A percentile compares a stretch with the other conserved stretches of the same genome.
These are phyloP conservation scores for Sicyos edulis DNA, from an alignment of 306 rosid genomes.

Conservation along the genomic window DNA sequence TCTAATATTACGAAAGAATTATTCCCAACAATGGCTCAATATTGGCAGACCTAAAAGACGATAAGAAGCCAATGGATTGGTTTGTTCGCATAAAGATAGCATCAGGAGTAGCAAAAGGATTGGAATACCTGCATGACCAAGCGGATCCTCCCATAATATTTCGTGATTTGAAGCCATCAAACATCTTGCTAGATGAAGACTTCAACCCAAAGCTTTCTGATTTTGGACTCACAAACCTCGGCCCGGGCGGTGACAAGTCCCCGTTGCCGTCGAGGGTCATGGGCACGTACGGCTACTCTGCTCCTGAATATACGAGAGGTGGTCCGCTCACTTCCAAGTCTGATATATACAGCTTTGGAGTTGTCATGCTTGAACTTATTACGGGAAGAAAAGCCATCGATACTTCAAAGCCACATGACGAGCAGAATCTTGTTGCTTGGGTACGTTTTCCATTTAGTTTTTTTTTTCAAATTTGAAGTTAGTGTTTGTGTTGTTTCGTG, in stretches of 20 bases:
- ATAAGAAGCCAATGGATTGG: conserved; percentile 58
- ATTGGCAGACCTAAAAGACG: conserved; percentile 35
- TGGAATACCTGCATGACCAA: conserved; percentile 81
- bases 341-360: conserved; percentile 83
- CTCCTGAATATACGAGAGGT: conserved; percentile 69
- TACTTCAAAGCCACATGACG: conserved; percentile 52
- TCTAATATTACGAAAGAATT: too few species aligned
- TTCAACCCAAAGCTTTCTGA: conserved; percentile 68
- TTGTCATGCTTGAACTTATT: conserved; percentile 72
- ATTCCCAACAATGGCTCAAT: conserved; percentile 1
- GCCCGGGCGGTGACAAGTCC: conserved; percentile 43
- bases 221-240: conserved; percentile 59
- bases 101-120: conserved; percentile 50
- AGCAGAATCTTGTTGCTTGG: conserved; percentile 91
- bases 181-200: conserved; percentile 60
- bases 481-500: neutral
- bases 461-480: neutral
- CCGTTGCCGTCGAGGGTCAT: conserved; percentile 60
- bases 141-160: conserved; percentile 71
- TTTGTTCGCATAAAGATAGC: conserved; percentile 64
- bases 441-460: conserved; percentile 27
- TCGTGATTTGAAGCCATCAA: conserved; percentile 63
- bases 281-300: conserved; percentile 80
- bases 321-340: conserved; percentile 68
- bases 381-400: conserved; percentile 78